Conservation (phyloP, 306 rosid species). For the Lathyrus tuberosus region DNA sequence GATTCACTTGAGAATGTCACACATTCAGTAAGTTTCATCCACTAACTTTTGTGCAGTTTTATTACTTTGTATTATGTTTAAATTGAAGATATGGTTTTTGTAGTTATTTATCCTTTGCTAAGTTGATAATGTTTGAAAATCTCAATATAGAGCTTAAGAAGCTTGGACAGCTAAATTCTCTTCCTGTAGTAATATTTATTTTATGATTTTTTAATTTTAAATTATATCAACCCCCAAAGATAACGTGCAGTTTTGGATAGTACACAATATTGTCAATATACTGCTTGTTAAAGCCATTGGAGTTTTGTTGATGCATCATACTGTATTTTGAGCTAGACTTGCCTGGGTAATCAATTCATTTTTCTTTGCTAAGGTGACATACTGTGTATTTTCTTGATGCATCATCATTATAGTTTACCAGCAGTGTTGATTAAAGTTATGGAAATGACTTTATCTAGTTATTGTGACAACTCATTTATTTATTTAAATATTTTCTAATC, state of each 20-base stretch:
- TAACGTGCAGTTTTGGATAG: not conserved
- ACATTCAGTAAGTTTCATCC: slow-evolving; percentile 74
- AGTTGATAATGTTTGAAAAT: slow-evolving; percentile 24
- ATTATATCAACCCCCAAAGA: slow-evolving; percentile 11
- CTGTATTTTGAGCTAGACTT: slow-evolving; percentile 1
- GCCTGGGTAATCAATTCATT: not conserved
- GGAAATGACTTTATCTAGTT: not conserved
- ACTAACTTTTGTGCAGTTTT: not conserved
- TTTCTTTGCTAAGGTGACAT: not conserved
- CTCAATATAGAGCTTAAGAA: not conserved
- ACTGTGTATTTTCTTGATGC: not conserved
- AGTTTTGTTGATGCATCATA: slow-evolving; percentile 15
- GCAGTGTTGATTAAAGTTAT: slow-evolving; percentile 4
- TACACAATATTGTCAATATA: not conserved
- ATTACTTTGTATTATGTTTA: not conserved
- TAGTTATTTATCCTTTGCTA: not conserved
- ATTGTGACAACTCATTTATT: not conserved
- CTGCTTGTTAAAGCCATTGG: not conserved
- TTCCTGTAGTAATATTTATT: not conserved
- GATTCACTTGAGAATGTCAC: slow-evolving; percentile 97
- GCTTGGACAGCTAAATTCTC: slow-evolving; percentile 7
- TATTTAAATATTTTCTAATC: slow-evolving; percentile 3
- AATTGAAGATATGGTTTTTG: not conserved
- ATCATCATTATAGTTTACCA: not conserved
- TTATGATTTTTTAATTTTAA: not conserved